Percentiles rank a stretch among this genome's conserved stretches.
Conservation (phyloP, 257 asterid species). For the Jacaranda copaia region DNA sequence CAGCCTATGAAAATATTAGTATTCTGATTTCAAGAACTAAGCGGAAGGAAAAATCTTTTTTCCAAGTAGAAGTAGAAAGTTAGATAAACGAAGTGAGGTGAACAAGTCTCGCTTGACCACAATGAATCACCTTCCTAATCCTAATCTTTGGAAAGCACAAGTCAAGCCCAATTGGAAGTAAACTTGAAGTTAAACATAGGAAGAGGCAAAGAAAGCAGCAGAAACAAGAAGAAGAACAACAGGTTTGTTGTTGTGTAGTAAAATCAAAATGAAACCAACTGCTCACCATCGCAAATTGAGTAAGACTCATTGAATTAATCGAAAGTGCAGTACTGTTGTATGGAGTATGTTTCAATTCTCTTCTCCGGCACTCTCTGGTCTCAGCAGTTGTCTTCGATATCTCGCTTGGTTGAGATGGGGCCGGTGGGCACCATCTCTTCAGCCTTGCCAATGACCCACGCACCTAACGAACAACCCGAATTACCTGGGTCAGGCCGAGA, state of each 20-base stretch:
- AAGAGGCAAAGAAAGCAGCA: conserved; percentile 4
- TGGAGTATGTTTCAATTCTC: not conserved
- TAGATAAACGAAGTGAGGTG: not conserved
- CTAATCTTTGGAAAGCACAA: conserved; percentile 10
- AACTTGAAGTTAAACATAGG: conserved; percentile 10
- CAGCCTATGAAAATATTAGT: not conserved
- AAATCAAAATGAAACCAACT: not conserved
- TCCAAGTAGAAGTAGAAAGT: too few species aligned
- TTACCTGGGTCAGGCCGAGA: too few species aligned
- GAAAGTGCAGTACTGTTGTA: too few species aligned
- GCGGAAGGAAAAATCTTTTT: not conserved
- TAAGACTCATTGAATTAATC: conserved; percentile 50
- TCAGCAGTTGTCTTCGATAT: too few species aligned
- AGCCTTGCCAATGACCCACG: too few species aligned
- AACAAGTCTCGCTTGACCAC: too few species aligned
- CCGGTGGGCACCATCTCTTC: too few species aligned
- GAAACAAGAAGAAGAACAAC: not conserved
- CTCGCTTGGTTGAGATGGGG: too few species aligned
- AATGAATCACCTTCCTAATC: not conserved
- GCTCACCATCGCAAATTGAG: conserved; percentile 71
- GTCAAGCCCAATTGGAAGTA: not conserved
- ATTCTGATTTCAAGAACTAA: not conserved
- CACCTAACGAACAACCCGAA: too few species aligned
- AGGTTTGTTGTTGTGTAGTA: not conserved
- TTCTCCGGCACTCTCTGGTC: not conserved